phyloP scores from a whole-genome alignment of 352 stramenopile species.

The Phytophthora crassamura region DNA sequence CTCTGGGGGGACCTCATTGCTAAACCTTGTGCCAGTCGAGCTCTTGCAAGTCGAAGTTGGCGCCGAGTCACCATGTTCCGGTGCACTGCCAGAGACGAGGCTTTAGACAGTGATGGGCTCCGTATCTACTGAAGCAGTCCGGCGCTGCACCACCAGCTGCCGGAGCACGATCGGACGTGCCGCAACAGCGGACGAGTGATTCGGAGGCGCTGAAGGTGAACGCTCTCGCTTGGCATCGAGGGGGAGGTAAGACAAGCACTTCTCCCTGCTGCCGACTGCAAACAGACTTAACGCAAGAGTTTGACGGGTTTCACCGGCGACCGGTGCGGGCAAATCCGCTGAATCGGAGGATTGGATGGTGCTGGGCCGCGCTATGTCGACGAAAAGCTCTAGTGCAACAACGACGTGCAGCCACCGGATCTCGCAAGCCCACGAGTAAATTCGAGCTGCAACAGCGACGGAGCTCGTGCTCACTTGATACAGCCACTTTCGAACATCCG shows the following conservation, averaged over 20 bases:
- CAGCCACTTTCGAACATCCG: slow-evolving; percentile 33
- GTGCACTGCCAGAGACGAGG: slow-evolving; percentile 25
- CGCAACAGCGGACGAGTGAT: slow-evolving; percentile 14
- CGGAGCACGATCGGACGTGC: slow-evolving; percentile 4
- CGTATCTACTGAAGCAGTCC: slow-evolving; percentile 32
- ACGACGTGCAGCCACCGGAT: slow-evolving; percentile 39
- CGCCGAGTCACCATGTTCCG: slow-evolving; percentile 10
- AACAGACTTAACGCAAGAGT: background rate
- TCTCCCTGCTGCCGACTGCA: slow-evolving; percentile 2
- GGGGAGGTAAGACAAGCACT: background rate
- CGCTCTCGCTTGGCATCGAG: background rate
- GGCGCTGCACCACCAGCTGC: slow-evolving; percentile 14
- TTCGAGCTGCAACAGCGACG: slow-evolving; percentile 29
- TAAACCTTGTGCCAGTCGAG: slow-evolving; percentile 30
- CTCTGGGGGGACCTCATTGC: too few relatives aligned
- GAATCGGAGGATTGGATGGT: slow-evolving; percentile 24
- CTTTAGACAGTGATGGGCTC: slow-evolving; percentile 15
- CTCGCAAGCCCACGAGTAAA: slow-evolving; percentile 29
- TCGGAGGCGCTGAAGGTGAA: background rate
- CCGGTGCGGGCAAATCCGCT: slow-evolving; percentile 7
- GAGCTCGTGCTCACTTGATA: slow-evolving; percentile 17
- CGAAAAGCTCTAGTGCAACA: slow-evolving; percentile 32
- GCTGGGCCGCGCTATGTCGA: slow-evolving; percentile 30
- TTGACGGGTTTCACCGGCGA: slow-evolving; percentile 16
- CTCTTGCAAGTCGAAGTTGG: background rate